These are phyloP conservation scores for Komagataella pastoris DNA, from an alignment of 805 yeast species.

Conservation along the genomic window DNA sequence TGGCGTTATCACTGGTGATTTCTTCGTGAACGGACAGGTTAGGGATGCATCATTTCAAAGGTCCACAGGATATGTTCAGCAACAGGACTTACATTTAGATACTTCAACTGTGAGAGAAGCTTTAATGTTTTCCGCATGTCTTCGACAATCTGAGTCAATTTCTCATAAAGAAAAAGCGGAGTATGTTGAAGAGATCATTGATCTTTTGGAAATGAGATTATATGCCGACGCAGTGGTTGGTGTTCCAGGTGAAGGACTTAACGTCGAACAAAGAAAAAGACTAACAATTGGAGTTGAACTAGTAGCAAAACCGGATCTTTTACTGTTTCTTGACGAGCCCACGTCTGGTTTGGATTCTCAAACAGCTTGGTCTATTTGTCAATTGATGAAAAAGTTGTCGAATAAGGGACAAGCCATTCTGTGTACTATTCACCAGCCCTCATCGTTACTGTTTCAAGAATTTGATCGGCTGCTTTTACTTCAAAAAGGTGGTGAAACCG, in stretches of 20 bases:
- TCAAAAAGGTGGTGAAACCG: conserved; percentile 69
- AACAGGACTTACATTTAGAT: conserved; percentile 63
- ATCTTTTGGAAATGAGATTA: conserved; percentile 50
- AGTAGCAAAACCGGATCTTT: conserved; percentile 53
- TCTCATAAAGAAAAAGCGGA: conserved; percentile 45
- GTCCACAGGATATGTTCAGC: conserved; percentile 72
- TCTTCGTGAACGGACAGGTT: conserved; percentile 57
- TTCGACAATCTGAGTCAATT: conserved; percentile 53
- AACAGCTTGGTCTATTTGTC: conserved; percentile 59
- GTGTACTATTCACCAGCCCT: conserved; percentile 72
- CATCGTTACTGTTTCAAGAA: conserved; percentile 54
- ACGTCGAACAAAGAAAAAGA: conserved; percentile 57
- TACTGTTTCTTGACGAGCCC: conserved; percentile 59
- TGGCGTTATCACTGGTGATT: conserved; percentile 63
- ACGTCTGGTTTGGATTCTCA: conserved; percentile 65
- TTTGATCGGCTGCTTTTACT: conserved; percentile 56
- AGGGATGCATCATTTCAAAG: conserved; percentile 58
- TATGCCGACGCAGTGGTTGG: conserved; percentile 78
- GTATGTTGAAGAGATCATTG: conserved; percentile 58
- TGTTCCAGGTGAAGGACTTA: conserved; percentile 57
- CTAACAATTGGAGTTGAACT: conserved; percentile 61
- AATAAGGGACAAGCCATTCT: conserved; percentile 63
- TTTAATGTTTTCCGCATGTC: conserved; percentile 52
- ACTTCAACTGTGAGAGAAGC: conserved; percentile 68
- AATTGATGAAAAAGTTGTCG: conserved; percentile 53